These are phyloP conservation scores for Aspergillus arachidicola DNA, from an alignment of 2,329 filamentous ascomycete genomes.

Conservation along the genomic window DNA sequence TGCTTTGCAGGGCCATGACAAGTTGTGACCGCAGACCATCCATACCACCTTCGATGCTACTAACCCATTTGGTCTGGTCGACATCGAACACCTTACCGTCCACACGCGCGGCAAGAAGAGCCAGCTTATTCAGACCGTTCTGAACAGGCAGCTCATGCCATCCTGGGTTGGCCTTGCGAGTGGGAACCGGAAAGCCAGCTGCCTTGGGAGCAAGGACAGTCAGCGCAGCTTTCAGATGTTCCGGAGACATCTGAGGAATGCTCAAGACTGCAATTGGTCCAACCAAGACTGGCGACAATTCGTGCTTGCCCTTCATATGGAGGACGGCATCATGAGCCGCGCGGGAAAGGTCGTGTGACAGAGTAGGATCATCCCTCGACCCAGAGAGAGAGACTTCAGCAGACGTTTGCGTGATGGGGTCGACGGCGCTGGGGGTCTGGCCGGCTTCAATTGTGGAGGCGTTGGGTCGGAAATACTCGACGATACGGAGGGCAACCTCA, in stretches of 20 bases:
- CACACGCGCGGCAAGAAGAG: constrained; percentile 82
- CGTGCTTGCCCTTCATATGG: constrained; percentile 56
- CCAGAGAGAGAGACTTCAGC: constrained; percentile 31
- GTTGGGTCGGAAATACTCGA: constrained; percentile 75
- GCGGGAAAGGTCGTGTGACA: constrained; percentile 63
- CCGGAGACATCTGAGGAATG: constrained; percentile 80
- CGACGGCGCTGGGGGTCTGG: constrained; percentile 26
- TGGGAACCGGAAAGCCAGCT: constrained; percentile 75
- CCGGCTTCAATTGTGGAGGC: constrained; percentile 24
- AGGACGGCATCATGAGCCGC: constrained; percentile 55
- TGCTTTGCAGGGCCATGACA: constrained; percentile 75
- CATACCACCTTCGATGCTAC: constrained; percentile 78
- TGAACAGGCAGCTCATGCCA: constrained; percentile 82
- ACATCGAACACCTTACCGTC: constrained; percentile 83
- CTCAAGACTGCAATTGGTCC: constrained; percentile 80
- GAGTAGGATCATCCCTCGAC: constrained; percentile 40
- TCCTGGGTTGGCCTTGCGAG: constrained; percentile 72
- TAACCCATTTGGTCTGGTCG: constrained; percentile 69
- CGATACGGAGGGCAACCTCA: constrained; percentile 77
- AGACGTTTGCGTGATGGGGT: constrained; percentile 36
- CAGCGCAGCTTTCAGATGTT: constrained; percentile 79
- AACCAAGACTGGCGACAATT: constrained; percentile 73
- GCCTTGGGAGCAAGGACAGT: constrained; percentile 73
- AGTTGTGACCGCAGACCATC: constrained; percentile 80
- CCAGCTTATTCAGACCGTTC: constrained; percentile 79